Evolutionary conservation across 2,329 filamentous ascomycete species (phyloP), one percentile per base, ranked within the genome.

Genomic region (Penicillium hordei): DNA sequence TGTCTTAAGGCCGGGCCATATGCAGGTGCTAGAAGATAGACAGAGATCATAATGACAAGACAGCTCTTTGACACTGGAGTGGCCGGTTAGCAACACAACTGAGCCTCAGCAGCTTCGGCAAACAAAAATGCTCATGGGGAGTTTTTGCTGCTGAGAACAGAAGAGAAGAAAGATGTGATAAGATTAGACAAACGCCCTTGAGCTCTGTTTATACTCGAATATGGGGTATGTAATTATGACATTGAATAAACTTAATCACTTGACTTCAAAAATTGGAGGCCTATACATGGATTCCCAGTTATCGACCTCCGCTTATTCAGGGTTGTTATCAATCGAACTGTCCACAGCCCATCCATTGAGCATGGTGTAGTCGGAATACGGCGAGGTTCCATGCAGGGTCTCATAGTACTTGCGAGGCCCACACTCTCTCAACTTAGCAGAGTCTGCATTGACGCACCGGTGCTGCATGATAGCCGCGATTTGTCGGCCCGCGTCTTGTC

Each of bases 401-500:
- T 65, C 66, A 58, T 72, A 72, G 48, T 71, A 68, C 23, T 29
- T 62, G 4, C 68, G 55, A 9, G 64, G 59, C 0, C 66, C 67
- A 54, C 68, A 65, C 29, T 64, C 62, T 23, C 50, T 57, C 39
- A 59, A 57, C 34, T 60, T 59, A 5, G 27, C 36, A n/a, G 57
- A 59, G 8, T 65, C 43, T 25, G 46, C 48, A 46, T 62, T 50
- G 8, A 64, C 58, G 38, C 70, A 71, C 4, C 52, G 55, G 17
- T 61, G 36, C 44, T 66, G 60, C 53, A 72, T 54, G 36, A 71
- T 51, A 23, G 63, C 68, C 6, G 67, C 70, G 27, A 73, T 63
- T 27, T 69, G 62, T 31, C 75, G 70, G 0, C 80, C 84, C 0
- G 77, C 80, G 6, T 79, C 76, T 1, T 76, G 75, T 0, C 85